phyloP scores from a whole-genome alignment of 2,329 filamentous ascomycete genomes.

The Aspergillus terreus region DNA sequence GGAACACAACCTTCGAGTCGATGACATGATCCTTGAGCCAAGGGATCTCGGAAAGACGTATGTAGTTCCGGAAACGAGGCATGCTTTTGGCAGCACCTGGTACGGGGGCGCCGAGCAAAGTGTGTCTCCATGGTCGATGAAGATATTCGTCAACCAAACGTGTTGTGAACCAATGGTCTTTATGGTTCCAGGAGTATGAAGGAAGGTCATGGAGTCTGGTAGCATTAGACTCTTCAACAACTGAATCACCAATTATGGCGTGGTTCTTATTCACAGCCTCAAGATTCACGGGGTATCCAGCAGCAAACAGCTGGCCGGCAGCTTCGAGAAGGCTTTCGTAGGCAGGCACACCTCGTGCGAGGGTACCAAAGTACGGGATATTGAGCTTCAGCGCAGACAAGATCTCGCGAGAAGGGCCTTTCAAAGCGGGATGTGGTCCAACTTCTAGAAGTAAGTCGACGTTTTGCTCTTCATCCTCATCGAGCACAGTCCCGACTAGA shows the following conservation, averaged over 20 bases:
- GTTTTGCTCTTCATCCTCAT: not conserved
- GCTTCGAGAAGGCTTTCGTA: not conserved
- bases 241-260: not conserved
- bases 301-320: not conserved
- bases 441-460: constrained; percentile 4
- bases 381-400: not conserved
- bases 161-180: not conserved
- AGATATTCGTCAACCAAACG: not conserved
- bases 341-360: not conserved
- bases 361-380: not conserved
- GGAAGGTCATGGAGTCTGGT: not conserved
- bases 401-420: constrained; percentile 13
- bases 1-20: constrained; percentile 2
- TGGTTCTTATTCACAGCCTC: not conserved
- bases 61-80: not conserved
- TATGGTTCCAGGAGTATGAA: constrained; percentile 1
- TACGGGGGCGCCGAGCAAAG: not conserved
- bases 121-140: not conserved
- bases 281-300: not conserved
- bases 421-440: constrained; percentile 19
- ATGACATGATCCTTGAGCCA: constrained; percentile 5
- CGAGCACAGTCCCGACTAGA: not conserved
- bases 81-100: not conserved
- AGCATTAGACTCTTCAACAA: not conserved
- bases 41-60: constrained; percentile 2